A percentile compares a stretch with the other conserved stretches of the same genome.
These are phyloP conservation scores for Carex parvula DNA, from an alignment of 176 grass and related monocot genomes.

Conservation along the genomic window DNA sequence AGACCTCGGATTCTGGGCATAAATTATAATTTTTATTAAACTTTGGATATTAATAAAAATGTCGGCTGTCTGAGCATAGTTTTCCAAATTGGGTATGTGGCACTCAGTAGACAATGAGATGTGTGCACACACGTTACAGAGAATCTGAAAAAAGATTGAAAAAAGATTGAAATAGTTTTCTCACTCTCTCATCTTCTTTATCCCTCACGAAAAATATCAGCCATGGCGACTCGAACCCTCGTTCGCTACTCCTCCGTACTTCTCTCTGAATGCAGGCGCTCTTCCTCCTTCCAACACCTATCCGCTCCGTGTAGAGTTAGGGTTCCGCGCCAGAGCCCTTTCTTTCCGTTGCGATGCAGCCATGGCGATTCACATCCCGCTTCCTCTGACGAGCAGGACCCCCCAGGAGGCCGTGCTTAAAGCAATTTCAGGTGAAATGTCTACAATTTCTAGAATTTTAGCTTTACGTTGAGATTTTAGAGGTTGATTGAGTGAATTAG, in stretches of 20 bases:
- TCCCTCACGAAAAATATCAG: neutral
- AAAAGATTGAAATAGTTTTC: neutral
- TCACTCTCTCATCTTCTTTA: neutral
- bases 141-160: neutral
- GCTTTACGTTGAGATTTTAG: neutral
- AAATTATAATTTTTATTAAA: too few relatives aligned
- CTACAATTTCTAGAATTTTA: neutral
- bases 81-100: too few relatives aligned
- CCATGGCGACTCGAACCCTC: conserved; percentile 29
- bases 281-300: neutral
- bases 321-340: neutral
- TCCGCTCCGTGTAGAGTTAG: neutral
- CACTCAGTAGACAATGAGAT: too few relatives aligned
- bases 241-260: conserved; percentile 25
- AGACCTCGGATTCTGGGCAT: too few relatives aligned
- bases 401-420: conserved; percentile 73
- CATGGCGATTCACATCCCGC: conserved; percentile 8
- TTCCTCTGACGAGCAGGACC: conserved; percentile 34
- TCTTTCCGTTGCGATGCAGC: conserved; percentile 31
- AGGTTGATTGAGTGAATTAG: neutral
- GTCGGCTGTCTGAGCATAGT: too few relatives aligned
- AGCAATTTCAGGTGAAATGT: conserved; percentile 58
- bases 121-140: neutral
- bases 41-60: too few relatives aligned
- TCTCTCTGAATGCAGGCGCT: conserved; percentile 6